Conservation (phyloP, 2,329 filamentous ascomycete species). For the Apiospora koreana region DNA sequence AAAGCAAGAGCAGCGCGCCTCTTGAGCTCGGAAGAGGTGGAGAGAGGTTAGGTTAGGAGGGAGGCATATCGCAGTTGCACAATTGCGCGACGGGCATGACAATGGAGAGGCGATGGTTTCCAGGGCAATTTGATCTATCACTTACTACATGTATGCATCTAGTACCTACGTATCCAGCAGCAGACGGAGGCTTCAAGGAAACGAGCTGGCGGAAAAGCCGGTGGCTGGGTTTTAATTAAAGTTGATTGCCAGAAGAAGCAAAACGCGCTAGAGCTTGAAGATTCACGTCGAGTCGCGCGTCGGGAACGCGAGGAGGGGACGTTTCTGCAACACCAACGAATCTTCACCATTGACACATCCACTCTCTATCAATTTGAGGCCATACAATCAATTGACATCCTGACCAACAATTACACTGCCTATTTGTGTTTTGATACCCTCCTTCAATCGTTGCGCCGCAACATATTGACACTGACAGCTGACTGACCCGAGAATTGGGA, state of each 20-base stretch:
- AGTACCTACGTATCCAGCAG: too few relatives aligned
- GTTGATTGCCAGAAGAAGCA: not conserved
- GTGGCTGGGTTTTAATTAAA: not conserved
- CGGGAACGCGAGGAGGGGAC: not conserved
- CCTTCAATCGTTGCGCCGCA: not conserved
- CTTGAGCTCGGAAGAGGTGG: too few relatives aligned
- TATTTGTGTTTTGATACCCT: not conserved
- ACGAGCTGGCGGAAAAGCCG: not conserved
- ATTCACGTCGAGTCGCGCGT: conserved; percentile 1
- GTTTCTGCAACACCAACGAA: conserved; percentile 3
- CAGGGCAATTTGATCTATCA: too few relatives aligned
- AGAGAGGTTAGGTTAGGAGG: too few relatives aligned
- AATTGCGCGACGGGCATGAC: not conserved
- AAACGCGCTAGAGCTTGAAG: not conserved
- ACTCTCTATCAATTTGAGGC: not conserved
- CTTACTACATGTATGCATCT: too few relatives aligned
- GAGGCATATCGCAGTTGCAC: not conserved
- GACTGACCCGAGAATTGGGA: not conserved
- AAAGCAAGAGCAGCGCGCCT: not conserved
- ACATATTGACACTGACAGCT: not conserved
- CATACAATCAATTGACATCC: not conserved
- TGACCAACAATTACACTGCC: not conserved
- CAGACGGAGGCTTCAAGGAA: not conserved
- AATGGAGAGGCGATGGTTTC: not conserved
- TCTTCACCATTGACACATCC: not conserved